Conservation (phyloP, 2,329 filamentous ascomycete genomes). For the Magnaporthiopsis poae region DNA sequence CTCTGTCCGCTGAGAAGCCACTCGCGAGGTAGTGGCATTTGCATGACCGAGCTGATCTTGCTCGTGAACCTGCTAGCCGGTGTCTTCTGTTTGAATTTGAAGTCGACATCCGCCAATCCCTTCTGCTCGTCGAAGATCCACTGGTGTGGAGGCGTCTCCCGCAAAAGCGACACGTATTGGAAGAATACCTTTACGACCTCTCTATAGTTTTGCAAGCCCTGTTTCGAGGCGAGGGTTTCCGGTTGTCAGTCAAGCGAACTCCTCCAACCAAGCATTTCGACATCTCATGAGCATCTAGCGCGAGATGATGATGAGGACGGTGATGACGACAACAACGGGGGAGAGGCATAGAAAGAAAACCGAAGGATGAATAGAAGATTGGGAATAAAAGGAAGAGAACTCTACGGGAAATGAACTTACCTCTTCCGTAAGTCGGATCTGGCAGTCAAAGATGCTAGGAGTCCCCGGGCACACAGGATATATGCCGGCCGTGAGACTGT, state of each 20-base stretch:
- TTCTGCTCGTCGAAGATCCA: constrained; percentile 95
- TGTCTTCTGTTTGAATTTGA: constrained; percentile 88
- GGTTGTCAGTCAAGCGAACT: neutral
- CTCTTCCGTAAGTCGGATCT: constrained; percentile 73
- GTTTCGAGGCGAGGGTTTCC: neutral
- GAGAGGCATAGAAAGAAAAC: neutral
- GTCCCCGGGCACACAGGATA: constrained; percentile 67
- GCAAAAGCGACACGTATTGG: constrained; percentile 81
- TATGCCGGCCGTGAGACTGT: constrained; percentile 67
- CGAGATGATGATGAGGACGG: neutral
- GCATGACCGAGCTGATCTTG: constrained; percentile 77
- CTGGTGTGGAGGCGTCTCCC: constrained; percentile 68
- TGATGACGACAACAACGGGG: neutral
- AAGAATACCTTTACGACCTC: constrained; percentile 78
- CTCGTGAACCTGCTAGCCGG: constrained; percentile 84
- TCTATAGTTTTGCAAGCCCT: constrained; percentile 66
- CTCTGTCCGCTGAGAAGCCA: constrained; percentile 74
- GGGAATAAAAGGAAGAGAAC: constrained; percentile 1
- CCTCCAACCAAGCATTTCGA: too few relatives aligned
- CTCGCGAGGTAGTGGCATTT: constrained; percentile 76
- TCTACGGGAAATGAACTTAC: constrained; percentile 29
- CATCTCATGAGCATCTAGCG: neutral
- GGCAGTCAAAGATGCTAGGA: constrained; percentile 68
- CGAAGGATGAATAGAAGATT: too few relatives aligned
- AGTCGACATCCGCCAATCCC: constrained; percentile 81